These are phyloP conservation scores for Termitomyces sp. DNA, from an alignment of 768 basidiomycete genomes.

Conservation along the genomic window DNA sequence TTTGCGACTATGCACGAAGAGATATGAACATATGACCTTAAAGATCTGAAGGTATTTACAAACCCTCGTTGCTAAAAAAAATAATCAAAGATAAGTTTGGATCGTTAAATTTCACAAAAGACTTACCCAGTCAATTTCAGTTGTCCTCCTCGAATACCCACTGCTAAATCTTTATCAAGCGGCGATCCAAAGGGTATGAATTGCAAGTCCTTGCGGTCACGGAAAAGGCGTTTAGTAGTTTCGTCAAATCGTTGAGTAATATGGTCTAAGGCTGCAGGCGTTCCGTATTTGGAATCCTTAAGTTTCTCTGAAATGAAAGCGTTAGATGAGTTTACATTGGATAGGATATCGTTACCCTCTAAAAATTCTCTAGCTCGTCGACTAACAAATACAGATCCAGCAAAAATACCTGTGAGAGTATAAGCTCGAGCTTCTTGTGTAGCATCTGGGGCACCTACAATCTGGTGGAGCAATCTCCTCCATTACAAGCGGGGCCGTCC, in stretches of 20 bases:
- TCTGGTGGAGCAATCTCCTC: conserved; percentile 84
- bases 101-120: background rate
- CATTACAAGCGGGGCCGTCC: conserved; percentile 67
- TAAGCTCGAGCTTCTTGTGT: conserved; percentile 1
- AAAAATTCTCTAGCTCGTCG: conserved; percentile 71
- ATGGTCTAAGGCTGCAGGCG: conserved; percentile 69
- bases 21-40: background rate
- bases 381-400: conserved; percentile 82
- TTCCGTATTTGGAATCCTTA: conserved; percentile 70
- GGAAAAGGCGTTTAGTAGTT: conserved; percentile 78
- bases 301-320: conserved; percentile 55
- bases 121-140: conserved; percentile 68
- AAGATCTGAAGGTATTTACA: conserved; percentile 1
- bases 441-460: conserved; percentile 42
- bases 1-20: conserved; percentile 54
- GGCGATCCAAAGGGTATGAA: conserved; percentile 79
- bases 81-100: conserved; percentile 5
- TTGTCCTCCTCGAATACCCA: conserved; percentile 71
- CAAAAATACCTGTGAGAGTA: conserved; percentile 61
- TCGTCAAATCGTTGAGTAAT: conserved; percentile 81
- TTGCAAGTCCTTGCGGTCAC: conserved; percentile 64
- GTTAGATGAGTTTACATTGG: background rate
- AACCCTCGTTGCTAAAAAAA: conserved; percentile 31
- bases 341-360: conserved; percentile 43
- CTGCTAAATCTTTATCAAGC: conserved; percentile 67